phyloP scores from a whole-genome alignment of 345 rosid genomes.

The Citrus medica region DNA sequence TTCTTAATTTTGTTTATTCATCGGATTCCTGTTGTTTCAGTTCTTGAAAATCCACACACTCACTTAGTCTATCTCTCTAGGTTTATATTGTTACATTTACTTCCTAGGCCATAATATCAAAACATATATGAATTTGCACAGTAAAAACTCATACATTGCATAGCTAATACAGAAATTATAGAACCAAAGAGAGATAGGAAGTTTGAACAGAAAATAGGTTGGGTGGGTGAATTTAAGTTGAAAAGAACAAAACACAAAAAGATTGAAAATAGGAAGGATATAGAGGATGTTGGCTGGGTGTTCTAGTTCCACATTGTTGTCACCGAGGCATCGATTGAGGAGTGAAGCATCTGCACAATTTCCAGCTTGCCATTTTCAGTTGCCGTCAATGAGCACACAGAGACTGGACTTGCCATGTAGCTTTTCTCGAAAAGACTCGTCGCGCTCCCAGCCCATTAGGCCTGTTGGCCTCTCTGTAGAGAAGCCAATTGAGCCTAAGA shows the following conservation, averaged over 20 bases:
- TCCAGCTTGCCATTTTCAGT: conserved; percentile 75
- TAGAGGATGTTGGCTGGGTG: conserved; percentile 99
- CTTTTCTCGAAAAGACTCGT: conserved; percentile 72
- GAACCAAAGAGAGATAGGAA: conserved; percentile 43
- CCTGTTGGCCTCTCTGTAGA: conserved; percentile 77
- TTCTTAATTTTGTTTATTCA: conserved; percentile 35
- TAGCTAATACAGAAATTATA: conserved; percentile 15
- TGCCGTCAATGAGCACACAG: conserved; percentile 93
- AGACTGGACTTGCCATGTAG: conserved; percentile 88
- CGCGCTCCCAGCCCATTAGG: conserved; percentile 64
- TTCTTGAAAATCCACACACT: conserved; percentile 42
- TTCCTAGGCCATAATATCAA: conserved; percentile 19
- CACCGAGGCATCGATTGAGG: conserved; percentile 97
- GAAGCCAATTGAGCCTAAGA: conserved; percentile 61
- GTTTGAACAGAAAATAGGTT: conserved; percentile 18
- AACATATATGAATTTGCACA: conserved; percentile 19
- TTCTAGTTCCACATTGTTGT: conserved; percentile 91
- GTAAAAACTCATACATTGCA: conserved; percentile 21
- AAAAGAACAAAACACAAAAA: conserved; percentile 9
- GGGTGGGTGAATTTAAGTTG: conserved; percentile 48
- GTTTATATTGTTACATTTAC: conserved; percentile 27
- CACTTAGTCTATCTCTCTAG: conserved; percentile 44
- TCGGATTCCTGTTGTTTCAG: conserved; percentile 67
- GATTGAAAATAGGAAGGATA: conserved; percentile 32
- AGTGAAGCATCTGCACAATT: conserved; percentile 84